Evolutionary conservation across 139 green algal species (phyloP).

Genomic region (Protoeuglena noctilucae): DNA sequence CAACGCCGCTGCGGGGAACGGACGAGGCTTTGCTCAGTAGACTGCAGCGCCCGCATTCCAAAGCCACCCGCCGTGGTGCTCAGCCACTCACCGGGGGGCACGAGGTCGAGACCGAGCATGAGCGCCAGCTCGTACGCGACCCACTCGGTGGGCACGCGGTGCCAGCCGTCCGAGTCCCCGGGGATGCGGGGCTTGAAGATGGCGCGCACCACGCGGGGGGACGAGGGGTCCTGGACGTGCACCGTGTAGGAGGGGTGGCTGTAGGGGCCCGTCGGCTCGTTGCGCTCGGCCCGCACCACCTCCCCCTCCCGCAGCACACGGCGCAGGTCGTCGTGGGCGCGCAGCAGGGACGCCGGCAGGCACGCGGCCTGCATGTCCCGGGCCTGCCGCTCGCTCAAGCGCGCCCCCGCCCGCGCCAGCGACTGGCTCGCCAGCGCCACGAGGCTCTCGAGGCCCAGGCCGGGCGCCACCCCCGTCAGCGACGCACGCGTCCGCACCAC

Average conservation of each 20-base stretch:
- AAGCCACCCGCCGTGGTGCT: no score
- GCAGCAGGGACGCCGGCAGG: not conserved
- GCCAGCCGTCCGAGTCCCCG: slow-evolving; percentile 60
- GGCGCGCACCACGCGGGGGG: slow-evolving; percentile 9
- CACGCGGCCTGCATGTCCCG: not conserved
- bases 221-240: no score
- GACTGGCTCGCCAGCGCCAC: slow-evolving; percentile 13
- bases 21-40: no score
- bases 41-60: no score
- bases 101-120: slow-evolving; percentile 59
- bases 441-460: slow-evolving; percentile 13
- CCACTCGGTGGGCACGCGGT: slow-evolving; percentile 52
- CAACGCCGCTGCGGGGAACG: no score
- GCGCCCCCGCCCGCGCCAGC: slow-evolving; percentile 1
- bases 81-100: slow-evolving; percentile 47
- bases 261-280: not conserved
- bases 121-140: slow-evolving; percentile 69
- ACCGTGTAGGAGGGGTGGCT: not conserved
- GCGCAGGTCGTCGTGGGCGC: not conserved
- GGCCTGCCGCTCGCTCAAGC: no score
- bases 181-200: slow-evolving; percentile 58
- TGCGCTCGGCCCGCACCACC: no score
- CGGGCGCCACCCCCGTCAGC: no score
- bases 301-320: no score
- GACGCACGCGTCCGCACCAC: no score